Conservation (phyloP, 208 protist genomes). For the Entamoeba histolytica region DNA sequence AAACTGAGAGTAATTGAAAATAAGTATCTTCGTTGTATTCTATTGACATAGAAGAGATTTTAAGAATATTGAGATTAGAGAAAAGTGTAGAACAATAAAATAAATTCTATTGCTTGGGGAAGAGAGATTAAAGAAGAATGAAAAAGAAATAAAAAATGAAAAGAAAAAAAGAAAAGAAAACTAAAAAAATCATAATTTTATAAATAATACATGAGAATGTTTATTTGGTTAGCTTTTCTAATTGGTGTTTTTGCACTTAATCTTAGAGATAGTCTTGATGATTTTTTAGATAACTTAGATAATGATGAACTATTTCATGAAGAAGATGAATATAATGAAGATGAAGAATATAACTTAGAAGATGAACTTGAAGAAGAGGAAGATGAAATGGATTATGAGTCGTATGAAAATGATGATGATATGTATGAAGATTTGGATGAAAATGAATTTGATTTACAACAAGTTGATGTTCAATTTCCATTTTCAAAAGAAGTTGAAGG, state of each 20-base stretch:
- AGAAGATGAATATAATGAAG: background rate
- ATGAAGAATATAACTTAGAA: background rate
- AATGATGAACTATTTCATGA: background rate
- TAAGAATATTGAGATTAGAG: too few species aligned
- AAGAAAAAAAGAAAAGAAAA: background rate
- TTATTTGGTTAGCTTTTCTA: background rate
- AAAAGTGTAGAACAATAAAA: too few species aligned
- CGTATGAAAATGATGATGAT: background rate
- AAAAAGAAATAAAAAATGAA: background rate
- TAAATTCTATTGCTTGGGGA: too few species aligned
- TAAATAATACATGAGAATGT: background rate
- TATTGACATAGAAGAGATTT: too few species aligned
- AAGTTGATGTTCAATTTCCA: background rate
- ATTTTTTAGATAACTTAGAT: background rate
- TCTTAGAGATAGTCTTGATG: background rate
- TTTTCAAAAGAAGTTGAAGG: background rate
- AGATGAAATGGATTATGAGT: background rate
- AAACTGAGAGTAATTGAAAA: too few species aligned
- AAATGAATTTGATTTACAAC: background rate
- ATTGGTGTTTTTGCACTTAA: background rate
- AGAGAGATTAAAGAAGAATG: too few species aligned
- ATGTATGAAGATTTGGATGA: background rate
- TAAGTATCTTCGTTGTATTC: too few species aligned
- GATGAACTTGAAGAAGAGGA: background rate
- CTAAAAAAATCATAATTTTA: background rate